Evolutionary conservation across 2,329 filamentous ascomycete genomes (phyloP).

Genomic region (Ceratocystis destructans): DNA sequence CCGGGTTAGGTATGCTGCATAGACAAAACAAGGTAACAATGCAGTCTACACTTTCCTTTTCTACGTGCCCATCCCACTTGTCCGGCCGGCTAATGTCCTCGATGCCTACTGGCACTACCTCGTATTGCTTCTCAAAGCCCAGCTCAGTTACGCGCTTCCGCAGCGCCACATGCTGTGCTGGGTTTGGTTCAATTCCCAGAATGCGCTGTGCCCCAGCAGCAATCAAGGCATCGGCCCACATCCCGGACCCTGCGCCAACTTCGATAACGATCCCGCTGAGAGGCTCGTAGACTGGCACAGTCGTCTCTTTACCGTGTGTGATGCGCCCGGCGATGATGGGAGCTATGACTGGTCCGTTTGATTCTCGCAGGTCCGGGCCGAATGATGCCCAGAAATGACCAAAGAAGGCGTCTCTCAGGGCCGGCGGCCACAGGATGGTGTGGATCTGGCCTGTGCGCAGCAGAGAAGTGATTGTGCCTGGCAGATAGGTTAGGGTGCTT

Average conservation of each 20-base stretch:
- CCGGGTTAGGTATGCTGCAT: conserved; percentile 49
- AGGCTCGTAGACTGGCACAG: conserved; percentile 27
- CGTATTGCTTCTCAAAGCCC: conserved; percentile 43
- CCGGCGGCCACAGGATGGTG: conserved; percentile 30
- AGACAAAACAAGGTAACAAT: conserved; percentile 49
- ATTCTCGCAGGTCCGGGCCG: conserved; percentile 37
- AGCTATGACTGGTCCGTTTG: conserved; percentile 32
- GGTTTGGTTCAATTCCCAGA: conserved; percentile 53
- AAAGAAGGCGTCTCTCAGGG: conserved; percentile 42
- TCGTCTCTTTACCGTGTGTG: conserved; percentile 27
- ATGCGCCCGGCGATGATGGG: conserved; percentile 42
- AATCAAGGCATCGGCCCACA: conserved; percentile 45
- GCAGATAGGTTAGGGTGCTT: conserved; percentile 36
- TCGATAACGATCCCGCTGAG: conserved; percentile 44
- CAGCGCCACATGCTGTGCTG: conserved; percentile 37
- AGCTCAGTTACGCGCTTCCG: conserved; percentile 34
- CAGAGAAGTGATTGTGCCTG: conserved; percentile 35
- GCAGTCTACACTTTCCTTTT: conserved; percentile 40
- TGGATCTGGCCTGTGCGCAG: conserved; percentile 26
- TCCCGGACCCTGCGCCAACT: conserved; percentile 46
- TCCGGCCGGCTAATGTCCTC: conserved; percentile 37
- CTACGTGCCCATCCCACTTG: conserved; percentile 34
- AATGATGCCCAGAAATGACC: conserved; percentile 44
- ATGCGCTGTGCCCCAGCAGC: conserved; percentile 29
- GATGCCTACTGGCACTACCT: conserved; percentile 49